phyloP scores from a whole-genome alignment of 2,329 filamentous ascomycete genomes.

The Arthrobotrys sphaeroides region DNA sequence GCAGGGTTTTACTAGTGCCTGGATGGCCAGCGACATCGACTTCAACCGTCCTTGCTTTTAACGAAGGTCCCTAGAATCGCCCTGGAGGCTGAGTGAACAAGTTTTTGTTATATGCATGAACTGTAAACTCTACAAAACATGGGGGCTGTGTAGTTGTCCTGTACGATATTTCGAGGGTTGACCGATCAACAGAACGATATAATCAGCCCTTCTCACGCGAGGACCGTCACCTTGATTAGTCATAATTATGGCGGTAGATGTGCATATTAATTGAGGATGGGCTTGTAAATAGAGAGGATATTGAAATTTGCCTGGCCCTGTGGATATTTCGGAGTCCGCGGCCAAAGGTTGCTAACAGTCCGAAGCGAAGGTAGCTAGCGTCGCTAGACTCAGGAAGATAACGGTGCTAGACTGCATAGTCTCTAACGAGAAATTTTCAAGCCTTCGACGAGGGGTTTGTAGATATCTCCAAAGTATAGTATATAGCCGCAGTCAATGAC shows the following conservation, averaged over 20 bases:
- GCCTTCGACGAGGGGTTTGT: too few relatives aligned
- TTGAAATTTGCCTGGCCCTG: conserved; percentile 15
- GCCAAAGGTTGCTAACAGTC: neutral
- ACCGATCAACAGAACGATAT: neutral
- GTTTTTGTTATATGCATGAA: neutral
- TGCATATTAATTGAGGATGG: neutral
- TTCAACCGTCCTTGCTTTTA: neutral
- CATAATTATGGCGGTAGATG: neutral
- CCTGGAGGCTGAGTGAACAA: neutral
- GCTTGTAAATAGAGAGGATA: conserved; percentile 8
- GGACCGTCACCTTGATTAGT: neutral
- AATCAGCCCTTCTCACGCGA: neutral
- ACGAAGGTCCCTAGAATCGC: neutral
- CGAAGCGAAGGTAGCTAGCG: too few relatives aligned
- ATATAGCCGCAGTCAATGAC: too few relatives aligned
- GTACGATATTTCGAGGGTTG: neutral
- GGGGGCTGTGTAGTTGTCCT: conserved; percentile 2
- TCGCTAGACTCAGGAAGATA: too few relatives aligned
- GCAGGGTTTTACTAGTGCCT: neutral
- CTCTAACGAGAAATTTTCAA: too few relatives aligned
- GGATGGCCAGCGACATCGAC: neutral
- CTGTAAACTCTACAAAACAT: conserved; percentile 13
- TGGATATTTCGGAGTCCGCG: neutral
- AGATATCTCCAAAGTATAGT: too few relatives aligned
- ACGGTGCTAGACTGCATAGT: too few relatives aligned